Conservation (phyloP, 371 early-diverging fungal species). For the Rhizomucor pusillus region DNA sequence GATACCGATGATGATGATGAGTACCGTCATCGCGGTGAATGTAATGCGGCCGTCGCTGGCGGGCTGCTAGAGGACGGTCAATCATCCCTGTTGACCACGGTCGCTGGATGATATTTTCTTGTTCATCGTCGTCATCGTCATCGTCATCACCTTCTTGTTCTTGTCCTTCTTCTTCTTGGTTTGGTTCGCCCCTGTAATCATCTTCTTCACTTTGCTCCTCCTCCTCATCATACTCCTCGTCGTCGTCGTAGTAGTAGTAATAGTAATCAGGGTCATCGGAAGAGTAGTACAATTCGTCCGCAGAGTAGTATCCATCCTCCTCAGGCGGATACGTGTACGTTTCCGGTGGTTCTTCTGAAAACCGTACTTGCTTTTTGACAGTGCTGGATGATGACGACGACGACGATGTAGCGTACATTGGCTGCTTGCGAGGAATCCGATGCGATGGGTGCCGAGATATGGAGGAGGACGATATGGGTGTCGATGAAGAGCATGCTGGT, state of each 20-base stretch:
- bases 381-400: background rate
- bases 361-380: background rate
- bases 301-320: background rate
- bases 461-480: background rate
- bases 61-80: no score
- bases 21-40: no score
- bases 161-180: no score
- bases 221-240: no score
- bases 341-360: slow-evolving; percentile 1
- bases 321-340: background rate
- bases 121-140: no score
- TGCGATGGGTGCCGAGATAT: background rate
- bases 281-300: background rate
- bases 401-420: background rate
- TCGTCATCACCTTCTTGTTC: no score
- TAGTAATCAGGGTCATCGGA: background rate
- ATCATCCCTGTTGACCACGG: no score
- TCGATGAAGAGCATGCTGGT: background rate
- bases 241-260: background rate
- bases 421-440: background rate
- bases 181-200: no score
- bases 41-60: no score
- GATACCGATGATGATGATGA: no score
- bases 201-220: no score
- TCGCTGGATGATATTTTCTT: no score